phyloP scores from a whole-genome alignment of 2,329 filamentous ascomycete genomes.

The Leptographium lundbergii region DNA sequence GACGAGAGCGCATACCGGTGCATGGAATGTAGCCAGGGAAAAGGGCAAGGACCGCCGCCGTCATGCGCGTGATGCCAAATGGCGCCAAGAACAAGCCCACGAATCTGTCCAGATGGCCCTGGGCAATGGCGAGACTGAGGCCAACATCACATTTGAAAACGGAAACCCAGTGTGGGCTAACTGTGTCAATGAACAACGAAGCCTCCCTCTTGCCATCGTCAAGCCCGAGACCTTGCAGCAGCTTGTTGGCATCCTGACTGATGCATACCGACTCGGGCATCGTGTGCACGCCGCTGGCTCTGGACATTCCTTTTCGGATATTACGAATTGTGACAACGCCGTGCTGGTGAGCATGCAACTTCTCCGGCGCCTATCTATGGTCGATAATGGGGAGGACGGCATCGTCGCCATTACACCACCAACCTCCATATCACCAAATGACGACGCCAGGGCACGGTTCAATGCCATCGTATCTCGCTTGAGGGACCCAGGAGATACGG shows the following conservation, averaged over 20 bases:
- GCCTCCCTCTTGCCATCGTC: conserved; percentile 10
- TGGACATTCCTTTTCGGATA: conserved; percentile 17
- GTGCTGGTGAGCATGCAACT: conserved; percentile 12
- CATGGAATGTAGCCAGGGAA: conserved; percentile 9
- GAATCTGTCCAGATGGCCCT: conserved; percentile 6
- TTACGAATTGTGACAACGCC: conserved; percentile 12
- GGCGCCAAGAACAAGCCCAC: conserved; percentile 6
- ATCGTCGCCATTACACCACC: conserved; percentile 5
- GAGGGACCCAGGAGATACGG: not conserved
- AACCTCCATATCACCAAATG: not conserved
- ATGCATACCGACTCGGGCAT: conserved; percentile 10
- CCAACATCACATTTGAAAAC: not conserved
- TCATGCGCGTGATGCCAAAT: conserved; percentile 6
- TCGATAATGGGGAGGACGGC: conserved; percentile 12
- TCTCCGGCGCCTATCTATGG: conserved; percentile 10
- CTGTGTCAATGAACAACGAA: conserved; percentile 14
- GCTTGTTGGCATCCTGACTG: conserved; percentile 12
- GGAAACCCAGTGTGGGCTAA: conserved; percentile 10
- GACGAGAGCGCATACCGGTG: conserved; percentile 3
- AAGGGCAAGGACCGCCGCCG: conserved; percentile 4
- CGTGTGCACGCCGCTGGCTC: conserved; percentile 16
- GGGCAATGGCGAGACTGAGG: not conserved
- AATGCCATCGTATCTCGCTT: not conserved
- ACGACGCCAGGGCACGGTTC: no score
- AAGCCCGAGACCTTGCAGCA: conserved; percentile 13